Base-by-base conservation (phyloP, 805 yeast genomes). In the Kuraishia ogatae region DNA sequence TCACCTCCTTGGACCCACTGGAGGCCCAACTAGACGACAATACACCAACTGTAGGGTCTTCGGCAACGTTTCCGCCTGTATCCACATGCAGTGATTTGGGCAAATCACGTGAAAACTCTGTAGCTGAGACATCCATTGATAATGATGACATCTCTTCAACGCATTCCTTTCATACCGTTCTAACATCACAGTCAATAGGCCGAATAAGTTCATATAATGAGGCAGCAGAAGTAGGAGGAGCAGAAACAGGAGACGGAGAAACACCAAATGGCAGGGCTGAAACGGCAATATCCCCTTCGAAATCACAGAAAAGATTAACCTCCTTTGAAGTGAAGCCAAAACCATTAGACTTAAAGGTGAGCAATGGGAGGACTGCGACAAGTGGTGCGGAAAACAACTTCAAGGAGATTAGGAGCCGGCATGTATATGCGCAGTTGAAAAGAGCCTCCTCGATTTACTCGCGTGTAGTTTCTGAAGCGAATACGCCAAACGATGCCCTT, bases 381-480 rank as follows among this genome's bases (percentile, higher is more conserved):
- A 6, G 17, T 35, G n/a, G 43, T 35, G n/a, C 17, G 17, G 43
- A 35, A 15, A 35, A 3, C 17, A 35, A 11, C 17, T 35, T 13
- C 17, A 11, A 11, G n/a, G n/a, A 35, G 4, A 13, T 39, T 8
- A 26, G 28, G 5, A 20, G 10, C 11, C 21, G 39, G 13, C 48
- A 39, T 21, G 48, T 29, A 29, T 20, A 43, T 13, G 2, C 23
- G 28, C 53, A 19, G 21, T 20, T 46, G 20, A 39, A 46, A 11
- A 20, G 28, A 39, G 46, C 26, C 43, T 50, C 52, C 10, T 50
- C 53, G 28, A 21, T 35, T 20, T 46, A 50, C 28, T 29, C 53
- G 17, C 28, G 39, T 13, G 43, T 35, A 10, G 43, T 35, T 17
- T 35, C 43, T 15, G 43, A 35, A 17, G 43, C 43, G 17, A 35